A percentile compares a stretch with the other conserved stretches of the same genome.
These are phyloP conservation scores for Diaporthe nobilis DNA, from an alignment of 2,329 filamentous ascomycete genomes.

Conservation along the genomic window DNA sequence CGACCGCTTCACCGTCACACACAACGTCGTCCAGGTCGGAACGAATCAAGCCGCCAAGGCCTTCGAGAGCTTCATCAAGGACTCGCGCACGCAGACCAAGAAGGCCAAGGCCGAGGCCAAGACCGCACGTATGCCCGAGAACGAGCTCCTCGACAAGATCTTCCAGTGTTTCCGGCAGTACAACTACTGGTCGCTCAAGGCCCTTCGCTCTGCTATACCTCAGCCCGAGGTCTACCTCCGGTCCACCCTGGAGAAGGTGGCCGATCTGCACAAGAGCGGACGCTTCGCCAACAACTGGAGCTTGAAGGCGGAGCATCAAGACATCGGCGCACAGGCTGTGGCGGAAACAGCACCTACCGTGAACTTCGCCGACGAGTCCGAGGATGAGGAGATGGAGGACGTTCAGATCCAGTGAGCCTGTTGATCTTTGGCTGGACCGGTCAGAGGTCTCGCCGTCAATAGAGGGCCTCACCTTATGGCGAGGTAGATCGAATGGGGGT, in stretches of 20 bases:
- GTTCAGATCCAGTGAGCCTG: constrained; percentile 56
- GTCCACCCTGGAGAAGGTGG: constrained; percentile 85
- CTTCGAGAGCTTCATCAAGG: constrained; percentile 71
- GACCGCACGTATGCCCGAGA: constrained; percentile 88
- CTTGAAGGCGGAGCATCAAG: constrained; percentile 76
- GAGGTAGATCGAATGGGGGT: not conserved
- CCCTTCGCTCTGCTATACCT: constrained; percentile 80
- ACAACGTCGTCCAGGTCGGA: constrained; percentile 72
- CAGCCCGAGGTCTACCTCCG: constrained; percentile 97
- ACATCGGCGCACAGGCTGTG: constrained; percentile 61
- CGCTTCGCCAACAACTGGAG: constrained; percentile 90
- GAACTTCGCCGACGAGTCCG: constrained; percentile 69
- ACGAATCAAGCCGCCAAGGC: constrained; percentile 60
- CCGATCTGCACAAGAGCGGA: constrained; percentile 85
- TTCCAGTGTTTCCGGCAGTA: constrained; percentile 87
- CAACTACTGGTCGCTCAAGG: constrained; percentile 95
- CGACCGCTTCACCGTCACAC: constrained; percentile 63
- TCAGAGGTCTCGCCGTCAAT: not conserved
- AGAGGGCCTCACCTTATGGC: not conserved
- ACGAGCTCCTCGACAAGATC: constrained; percentile 88
- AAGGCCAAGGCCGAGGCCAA: constrained; percentile 82
- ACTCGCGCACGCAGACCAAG: constrained; percentile 60
- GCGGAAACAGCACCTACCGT: constrained; percentile 59
- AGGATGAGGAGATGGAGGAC: constrained; percentile 82
- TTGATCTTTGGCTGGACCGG: not conserved